Evolutionary conservation across 129 eudicot species (phyloP), one percentile per base, ranked within the genome.

Genomic region (Sambucus nigra): DNA sequence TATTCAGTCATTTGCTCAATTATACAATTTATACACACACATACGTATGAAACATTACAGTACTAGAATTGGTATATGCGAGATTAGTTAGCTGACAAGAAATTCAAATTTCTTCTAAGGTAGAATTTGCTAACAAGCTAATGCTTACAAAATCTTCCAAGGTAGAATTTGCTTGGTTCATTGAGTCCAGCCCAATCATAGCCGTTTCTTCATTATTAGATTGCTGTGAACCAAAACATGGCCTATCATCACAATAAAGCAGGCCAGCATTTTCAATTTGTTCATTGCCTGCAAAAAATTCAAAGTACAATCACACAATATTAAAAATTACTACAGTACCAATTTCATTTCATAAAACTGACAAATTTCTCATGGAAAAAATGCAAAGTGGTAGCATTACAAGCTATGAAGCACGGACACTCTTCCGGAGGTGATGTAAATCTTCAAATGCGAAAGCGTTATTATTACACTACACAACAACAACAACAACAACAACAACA

Each of bases 131-230:
- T 32, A 42, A 15, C 17, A 48, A 13, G 25, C 18, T 5, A 62
- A 3, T 51, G 25, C 94, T 74, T 78, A 91, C 99, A 74, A 91
- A 91, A 77, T 91, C 99, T 79, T 86, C 87, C 40, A 91, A 72
- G 39, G 99, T 86, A 47, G 99, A 91, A 82, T 82, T 91, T 60
- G 99, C 94, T 25, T 94, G 64, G 25, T 76, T 78, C 95, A 91
- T 79, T 7, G 95, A 74, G 57, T 79, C 89, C 55, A 86, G 52
- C 35, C 89, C 69, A 47, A 91, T 62, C 73, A 67, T 51, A 26
- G 89, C 80, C 69, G 55, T 42, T 13, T 74, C 86, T 25, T 64
- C 71, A 52, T 26, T 41, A 45, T 52, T 57, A 28, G 41, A 64
- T 39, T 51, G 50, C 38, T 19, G 35, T 20, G 73, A 45, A 44